Evolutionary conservation across 306 rosid species (phyloP).

Genomic region (Sphenostylis stenocarpa): DNA sequence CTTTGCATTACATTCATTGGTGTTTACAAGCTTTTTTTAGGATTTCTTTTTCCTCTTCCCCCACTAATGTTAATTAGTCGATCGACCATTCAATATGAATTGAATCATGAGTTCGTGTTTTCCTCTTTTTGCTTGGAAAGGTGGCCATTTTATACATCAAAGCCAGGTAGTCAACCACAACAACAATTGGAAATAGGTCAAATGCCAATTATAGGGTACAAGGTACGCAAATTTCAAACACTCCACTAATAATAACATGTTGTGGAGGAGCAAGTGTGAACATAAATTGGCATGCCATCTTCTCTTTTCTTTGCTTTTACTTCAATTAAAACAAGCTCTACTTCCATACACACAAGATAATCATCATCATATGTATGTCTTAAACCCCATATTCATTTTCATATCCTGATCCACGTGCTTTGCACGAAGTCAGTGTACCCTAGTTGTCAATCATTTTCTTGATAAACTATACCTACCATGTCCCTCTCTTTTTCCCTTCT

Average conservation of each 20-base stretch:
- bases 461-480: background rate
- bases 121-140: background rate
- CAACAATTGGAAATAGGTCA: conserved; percentile 40
- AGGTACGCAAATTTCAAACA: conserved; percentile 24
- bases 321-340: conserved; percentile 32
- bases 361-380: conserved; percentile 24
- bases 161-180: conserved; percentile 32
- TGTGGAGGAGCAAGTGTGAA: conserved; percentile 18
- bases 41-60: conserved; percentile 25
- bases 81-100: conserved; percentile 16
- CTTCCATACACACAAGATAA: background rate
- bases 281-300: background rate
- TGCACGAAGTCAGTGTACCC: conserved; percentile 22
- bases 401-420: conserved; percentile 41
- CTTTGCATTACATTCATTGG: conserved; percentile 30
- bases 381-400: conserved; percentile 8
- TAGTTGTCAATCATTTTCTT: background rate
- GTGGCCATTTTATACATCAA: conserved; percentile 5
- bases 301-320: conserved; percentile 42
- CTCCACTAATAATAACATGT: conserved; percentile 19
- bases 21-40: conserved; percentile 37
- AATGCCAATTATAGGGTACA: conserved; percentile 23
- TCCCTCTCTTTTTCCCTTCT: background rate
- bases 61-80: conserved; percentile 21
- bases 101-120: background rate